Evolutionary conservation across 2,329 filamentous ascomycete genomes (phyloP).

Genomic region (Botryotinia convoluta): DNA sequence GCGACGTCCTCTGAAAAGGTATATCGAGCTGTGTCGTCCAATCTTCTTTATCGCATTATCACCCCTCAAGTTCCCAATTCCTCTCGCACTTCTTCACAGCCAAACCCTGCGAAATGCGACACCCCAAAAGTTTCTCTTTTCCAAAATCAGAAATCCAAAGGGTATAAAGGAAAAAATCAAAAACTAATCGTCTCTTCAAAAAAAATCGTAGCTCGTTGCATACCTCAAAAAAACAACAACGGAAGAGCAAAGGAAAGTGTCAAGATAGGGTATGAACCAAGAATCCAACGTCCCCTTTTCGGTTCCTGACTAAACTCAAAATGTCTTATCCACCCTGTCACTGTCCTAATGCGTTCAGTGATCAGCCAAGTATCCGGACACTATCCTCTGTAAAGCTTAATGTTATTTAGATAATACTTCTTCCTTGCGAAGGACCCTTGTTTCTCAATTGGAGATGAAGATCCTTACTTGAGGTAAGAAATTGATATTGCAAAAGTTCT

Average conservation of each 20-base stretch:
- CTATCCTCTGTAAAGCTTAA: neutral
- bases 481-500: neutral
- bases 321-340: neutral
- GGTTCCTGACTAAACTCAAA: constrained; percentile 8
- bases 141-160: neutral
- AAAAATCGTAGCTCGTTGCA: constrained; percentile 2
- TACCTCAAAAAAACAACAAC: neutral
- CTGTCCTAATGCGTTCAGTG: neutral
- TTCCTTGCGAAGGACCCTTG: neutral
- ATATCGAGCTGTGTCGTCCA: neutral
- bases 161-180: neutral
- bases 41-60: constrained; percentile 17
- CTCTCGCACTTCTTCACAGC: neutral
- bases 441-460: neutral
- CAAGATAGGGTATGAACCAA: neutral
- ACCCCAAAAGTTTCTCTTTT: neutral
- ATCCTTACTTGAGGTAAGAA: neutral
- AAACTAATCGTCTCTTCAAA: neutral
- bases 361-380: neutral
- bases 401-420: neutral
- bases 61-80: neutral
- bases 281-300: constrained; percentile 12
- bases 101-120: neutral
- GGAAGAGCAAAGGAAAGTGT: neutral
- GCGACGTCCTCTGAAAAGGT: neutral